Percentiles rank a stretch among this genome's conserved stretches.
Conservation (phyloP, 768 basidiomycete genomes). For the Leccinum imitatum region DNA sequence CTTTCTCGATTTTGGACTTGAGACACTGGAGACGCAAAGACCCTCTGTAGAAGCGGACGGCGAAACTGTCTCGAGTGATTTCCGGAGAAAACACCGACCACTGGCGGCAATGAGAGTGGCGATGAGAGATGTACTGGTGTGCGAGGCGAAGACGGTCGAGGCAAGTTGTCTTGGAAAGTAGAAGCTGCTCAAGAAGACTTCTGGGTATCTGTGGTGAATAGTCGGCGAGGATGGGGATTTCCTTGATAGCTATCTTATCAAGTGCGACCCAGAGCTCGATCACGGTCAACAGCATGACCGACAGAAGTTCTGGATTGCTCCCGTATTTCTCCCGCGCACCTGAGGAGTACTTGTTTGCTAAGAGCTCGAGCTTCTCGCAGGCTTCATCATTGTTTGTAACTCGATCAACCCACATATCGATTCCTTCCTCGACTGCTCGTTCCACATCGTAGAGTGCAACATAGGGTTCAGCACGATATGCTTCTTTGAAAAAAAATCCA, state of each 20-base stretch:
- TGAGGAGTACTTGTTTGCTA: constrained; percentile 25
- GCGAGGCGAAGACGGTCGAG: constrained; percentile 29
- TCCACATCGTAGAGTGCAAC: constrained; percentile 39
- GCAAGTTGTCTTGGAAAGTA: constrained; percentile 27
- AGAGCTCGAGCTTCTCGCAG: constrained; percentile 18
- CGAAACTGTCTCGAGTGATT: constrained; percentile 26
- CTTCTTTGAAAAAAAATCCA: constrained; percentile 8
- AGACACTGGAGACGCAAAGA: constrained; percentile 27
- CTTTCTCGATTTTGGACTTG: constrained; percentile 27
- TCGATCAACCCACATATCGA: constrained; percentile 34
- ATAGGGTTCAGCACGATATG: constrained; percentile 8
- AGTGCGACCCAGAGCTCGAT: constrained; percentile 37
- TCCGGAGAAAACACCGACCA: constrained; percentile 33
- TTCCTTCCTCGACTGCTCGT: constrained; percentile 25
- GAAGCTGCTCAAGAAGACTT: constrained; percentile 18
- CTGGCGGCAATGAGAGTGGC: constrained; percentile 17
- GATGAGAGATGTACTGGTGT: constrained; percentile 31
- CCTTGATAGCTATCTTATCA: constrained; percentile 14
- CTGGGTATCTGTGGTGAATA: constrained; percentile 33
- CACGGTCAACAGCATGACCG: constrained; percentile 39
- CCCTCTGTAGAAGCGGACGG: constrained; percentile 34
- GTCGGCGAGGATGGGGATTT: constrained; percentile 4
- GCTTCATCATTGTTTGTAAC: constrained; percentile 10
- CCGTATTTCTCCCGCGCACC: constrained; percentile 16
- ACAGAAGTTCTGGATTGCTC: constrained; percentile 35